phyloP scores from a whole-genome alignment of 805 yeast species.

The Wickerhamiella bombiphila region DNA sequence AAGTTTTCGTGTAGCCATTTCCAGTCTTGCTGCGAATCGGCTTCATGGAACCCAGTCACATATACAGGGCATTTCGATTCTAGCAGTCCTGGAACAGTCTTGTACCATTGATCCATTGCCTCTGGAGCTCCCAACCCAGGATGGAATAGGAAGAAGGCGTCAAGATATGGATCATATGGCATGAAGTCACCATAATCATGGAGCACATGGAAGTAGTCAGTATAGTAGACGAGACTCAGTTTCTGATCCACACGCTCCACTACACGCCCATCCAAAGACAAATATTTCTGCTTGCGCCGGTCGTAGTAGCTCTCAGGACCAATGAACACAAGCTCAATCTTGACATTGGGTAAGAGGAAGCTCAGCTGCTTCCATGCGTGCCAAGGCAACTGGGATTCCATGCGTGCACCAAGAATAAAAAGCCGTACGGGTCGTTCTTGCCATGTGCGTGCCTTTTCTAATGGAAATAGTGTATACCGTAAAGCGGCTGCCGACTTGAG shows the following conservation, averaged over 20 bases:
- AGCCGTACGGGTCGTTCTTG: slow-evolving; percentile 82
- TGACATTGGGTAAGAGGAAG: slow-evolving; percentile 66
- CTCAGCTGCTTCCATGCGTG: slow-evolving; percentile 93
- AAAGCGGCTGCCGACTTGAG: slow-evolving; percentile 85
- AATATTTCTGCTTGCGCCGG: slow-evolving; percentile 47
- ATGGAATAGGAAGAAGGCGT: slow-evolving; percentile 84
- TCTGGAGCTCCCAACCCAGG: slow-evolving; percentile 86
- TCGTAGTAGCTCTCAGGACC: slow-evolving; percentile 88
- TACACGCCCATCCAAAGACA: slow-evolving; percentile 35
- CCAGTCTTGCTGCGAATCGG: slow-evolving; percentile 57
- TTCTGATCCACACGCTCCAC: slow-evolving; percentile 60
- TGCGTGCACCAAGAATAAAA: slow-evolving; percentile 80
- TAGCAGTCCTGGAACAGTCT: slow-evolving; percentile 69
- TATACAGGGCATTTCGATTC: slow-evolving; percentile 89
- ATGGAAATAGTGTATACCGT: slow-evolving; percentile 76
- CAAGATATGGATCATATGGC: slow-evolving; percentile 96
- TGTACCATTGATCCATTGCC: slow-evolving; percentile 64
- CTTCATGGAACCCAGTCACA: slow-evolving; percentile 76
- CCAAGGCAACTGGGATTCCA: slow-evolving; percentile 86
- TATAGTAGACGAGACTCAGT: slow-evolving; percentile 64
- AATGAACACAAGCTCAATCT: slow-evolving; percentile 76
- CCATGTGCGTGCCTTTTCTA: slow-evolving; percentile 38
- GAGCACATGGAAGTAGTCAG: slow-evolving; percentile 79
- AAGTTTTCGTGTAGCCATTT: slow-evolving; percentile 53
- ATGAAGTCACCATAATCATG: slow-evolving; percentile 89